These are phyloP conservation scores for Scytalidium sp. DNA, from an alignment of 2,329 filamentous ascomycete genomes.

Conservation along the genomic window DNA sequence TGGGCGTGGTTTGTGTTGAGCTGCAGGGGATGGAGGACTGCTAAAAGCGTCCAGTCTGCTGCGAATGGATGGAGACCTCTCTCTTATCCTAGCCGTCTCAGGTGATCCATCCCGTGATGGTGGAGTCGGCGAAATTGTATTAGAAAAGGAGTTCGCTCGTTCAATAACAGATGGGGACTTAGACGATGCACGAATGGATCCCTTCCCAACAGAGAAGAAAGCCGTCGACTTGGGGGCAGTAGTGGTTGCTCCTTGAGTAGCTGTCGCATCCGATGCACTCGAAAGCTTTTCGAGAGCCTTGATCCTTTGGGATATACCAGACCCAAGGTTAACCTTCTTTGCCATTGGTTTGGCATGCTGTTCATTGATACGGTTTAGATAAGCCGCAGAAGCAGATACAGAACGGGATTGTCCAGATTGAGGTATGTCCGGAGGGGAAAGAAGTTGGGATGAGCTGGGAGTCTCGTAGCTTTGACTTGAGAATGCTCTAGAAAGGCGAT, in stretches of 20 bases:
- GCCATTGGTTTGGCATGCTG: conserved; percentile 47
- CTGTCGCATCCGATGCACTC: conserved; percentile 37
- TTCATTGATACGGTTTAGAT: conserved; percentile 53
- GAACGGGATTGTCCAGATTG: conserved; percentile 21
- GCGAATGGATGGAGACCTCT: conserved; percentile 26
- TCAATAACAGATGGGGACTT: conserved; percentile 34
- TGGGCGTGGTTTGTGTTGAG: conserved; percentile 42
- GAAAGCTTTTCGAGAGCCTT: conserved; percentile 85
- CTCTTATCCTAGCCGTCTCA: conserved; percentile 32
- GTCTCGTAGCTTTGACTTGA: conserved; percentile 32
- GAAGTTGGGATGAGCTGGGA: conserved; percentile 26
- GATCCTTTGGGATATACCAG: conserved; percentile 90
- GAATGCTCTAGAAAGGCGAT: conserved; percentile 25
- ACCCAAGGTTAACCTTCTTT: conserved; percentile 81
- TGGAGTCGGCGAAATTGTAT: conserved; percentile 29
- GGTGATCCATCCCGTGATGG: conserved; percentile 45
- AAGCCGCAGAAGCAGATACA: conserved; percentile 51
- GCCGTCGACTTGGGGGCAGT: conserved; percentile 36
- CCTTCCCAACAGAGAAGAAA: conserved; percentile 57
- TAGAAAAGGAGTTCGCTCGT: conserved; percentile 31
- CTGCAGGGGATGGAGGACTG: conserved; percentile 12
- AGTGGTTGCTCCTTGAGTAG: conserved; percentile 11
- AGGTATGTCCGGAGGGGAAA: conserved; percentile 34
- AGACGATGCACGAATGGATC: conserved; percentile 26
- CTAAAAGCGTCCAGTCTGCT: conserved; percentile 21